These are phyloP conservation scores for Rhododendron vialii DNA, from an alignment of 148 eudicot species.

Conservation along the genomic window DNA sequence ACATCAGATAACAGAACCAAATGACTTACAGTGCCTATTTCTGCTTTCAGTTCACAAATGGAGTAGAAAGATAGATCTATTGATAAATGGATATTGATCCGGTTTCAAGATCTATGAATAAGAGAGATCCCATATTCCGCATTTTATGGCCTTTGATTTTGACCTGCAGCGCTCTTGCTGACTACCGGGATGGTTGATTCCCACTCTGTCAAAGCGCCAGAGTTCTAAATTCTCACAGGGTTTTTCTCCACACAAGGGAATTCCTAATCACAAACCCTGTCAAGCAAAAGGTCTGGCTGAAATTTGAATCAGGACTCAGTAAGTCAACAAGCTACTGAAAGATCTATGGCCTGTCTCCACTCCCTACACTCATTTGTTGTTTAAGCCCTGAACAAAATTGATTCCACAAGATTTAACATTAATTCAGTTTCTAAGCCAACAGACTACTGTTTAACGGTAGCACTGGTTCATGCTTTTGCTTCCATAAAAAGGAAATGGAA, in stretches of 20 bases:
- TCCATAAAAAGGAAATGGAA: background rate
- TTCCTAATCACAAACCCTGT: background rate
- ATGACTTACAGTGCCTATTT: background rate
- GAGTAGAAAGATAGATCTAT: background rate
- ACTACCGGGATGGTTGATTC: background rate
- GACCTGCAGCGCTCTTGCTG: too few relatives aligned
- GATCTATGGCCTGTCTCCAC: background rate
- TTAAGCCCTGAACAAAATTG: background rate
- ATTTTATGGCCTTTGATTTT: too few relatives aligned
- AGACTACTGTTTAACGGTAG: background rate
- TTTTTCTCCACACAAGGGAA: background rate
- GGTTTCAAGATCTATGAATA: too few relatives aligned
- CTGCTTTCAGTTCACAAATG: background rate
- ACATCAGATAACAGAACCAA: background rate
- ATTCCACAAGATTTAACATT: background rate
- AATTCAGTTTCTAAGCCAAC: background rate
- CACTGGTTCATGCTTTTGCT: background rate
- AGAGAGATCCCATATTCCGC: too few relatives aligned
- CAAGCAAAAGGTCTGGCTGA: background rate
- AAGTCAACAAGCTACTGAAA: background rate
- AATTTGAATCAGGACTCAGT: background rate
- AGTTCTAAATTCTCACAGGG: background rate
- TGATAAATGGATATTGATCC: too few relatives aligned
- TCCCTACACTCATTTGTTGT: background rate
- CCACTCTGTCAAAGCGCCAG: background rate